Evolutionary conservation across 1,284 basidiomycete species (phyloP).

Genomic region (Austropuccinia psidii): DNA sequence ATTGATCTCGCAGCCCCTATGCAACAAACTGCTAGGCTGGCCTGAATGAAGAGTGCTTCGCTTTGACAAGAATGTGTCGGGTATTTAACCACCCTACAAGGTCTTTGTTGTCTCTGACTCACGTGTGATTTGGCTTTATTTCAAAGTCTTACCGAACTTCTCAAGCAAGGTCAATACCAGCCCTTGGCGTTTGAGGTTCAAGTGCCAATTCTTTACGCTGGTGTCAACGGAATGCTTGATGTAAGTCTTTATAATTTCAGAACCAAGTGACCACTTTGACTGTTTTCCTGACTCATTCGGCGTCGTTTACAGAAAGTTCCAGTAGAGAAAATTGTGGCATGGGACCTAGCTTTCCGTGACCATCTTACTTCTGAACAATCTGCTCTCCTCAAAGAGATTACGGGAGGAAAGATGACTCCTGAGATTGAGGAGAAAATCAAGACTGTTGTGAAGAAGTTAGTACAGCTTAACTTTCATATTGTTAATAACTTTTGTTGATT

Average conservation of each 20-base stretch:
- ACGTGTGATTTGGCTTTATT: not conserved
- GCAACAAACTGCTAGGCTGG: no score
- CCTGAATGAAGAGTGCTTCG: no score
- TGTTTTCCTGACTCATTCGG: conserved; percentile 41
- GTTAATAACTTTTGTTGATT: not conserved
- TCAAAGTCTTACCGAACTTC: conserved; percentile 93
- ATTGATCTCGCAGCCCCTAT: no score
- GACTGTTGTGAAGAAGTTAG: conserved; percentile 54
- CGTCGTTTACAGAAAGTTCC: conserved; percentile 83
- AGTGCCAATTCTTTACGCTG: conserved; percentile 97
- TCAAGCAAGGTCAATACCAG: conserved; percentile 98
- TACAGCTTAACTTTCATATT: not conserved
- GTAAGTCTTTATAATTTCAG: conserved; percentile 37
- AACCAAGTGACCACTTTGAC: no score
- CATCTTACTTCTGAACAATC: conserved; percentile 51
- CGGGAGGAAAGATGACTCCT: conserved; percentile 70
- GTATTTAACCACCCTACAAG: no score
- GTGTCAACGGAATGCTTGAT: conserved; percentile 79
- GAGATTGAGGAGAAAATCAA: conserved; percentile 89
- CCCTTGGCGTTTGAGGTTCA: conserved; percentile 81
- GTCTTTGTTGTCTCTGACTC: not conserved
- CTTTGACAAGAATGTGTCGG: no score
- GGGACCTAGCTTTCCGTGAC: conserved; percentile 83
- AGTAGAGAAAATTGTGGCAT: conserved; percentile 86
- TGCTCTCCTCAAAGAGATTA: conserved; percentile 56